Evolutionary conservation across 202 grass and related monocot genomes (phyloP).

Genomic region (Saccharum hybrid): DNA sequence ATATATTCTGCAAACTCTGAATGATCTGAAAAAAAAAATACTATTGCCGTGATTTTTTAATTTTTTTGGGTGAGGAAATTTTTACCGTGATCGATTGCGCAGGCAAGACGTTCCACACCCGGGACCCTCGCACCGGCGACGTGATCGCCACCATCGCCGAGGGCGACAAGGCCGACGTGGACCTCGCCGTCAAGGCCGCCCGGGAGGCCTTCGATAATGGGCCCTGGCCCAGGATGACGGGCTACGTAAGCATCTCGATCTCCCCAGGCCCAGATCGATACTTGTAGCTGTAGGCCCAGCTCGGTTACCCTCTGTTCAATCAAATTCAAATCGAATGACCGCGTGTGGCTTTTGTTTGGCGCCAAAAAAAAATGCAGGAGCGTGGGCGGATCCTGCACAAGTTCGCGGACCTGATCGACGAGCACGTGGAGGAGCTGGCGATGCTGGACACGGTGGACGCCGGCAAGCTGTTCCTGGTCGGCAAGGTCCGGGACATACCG

Average conservation of each 20-base stretch:
- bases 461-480: slow-evolving; percentile 69
- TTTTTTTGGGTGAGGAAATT: too few species aligned
- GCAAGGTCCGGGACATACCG: slow-evolving; percentile 69
- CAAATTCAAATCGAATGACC: background rate
- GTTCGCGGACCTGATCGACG: slow-evolving; percentile 73
- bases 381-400: slow-evolving; percentile 65
- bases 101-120: slow-evolving; percentile 82
- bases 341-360: background rate
- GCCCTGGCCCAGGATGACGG: slow-evolving; percentile 86
- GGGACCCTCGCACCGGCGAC: slow-evolving; percentile 77
- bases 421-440: slow-evolving; percentile 68
- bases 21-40: too few species aligned
- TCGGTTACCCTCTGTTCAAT: background rate
- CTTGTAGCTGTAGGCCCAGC: background rate
- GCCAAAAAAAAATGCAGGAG: slow-evolving; percentile 35
- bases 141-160: slow-evolving; percentile 67
- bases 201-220: slow-evolving; percentile 86
- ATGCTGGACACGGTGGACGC: slow-evolving; percentile 79
- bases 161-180: slow-evolving; percentile 72
- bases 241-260: slow-evolving; percentile 47
- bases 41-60: too few species aligned
- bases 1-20: too few species aligned
- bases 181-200: slow-evolving; percentile 85
- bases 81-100: background rate
- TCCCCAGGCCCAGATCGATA: too few species aligned